Percentiles rank a stretch among this genome's conserved stretches.
Conservation (phyloP, 108 stramenopile species). For the Skeletonema menzelii region DNA sequence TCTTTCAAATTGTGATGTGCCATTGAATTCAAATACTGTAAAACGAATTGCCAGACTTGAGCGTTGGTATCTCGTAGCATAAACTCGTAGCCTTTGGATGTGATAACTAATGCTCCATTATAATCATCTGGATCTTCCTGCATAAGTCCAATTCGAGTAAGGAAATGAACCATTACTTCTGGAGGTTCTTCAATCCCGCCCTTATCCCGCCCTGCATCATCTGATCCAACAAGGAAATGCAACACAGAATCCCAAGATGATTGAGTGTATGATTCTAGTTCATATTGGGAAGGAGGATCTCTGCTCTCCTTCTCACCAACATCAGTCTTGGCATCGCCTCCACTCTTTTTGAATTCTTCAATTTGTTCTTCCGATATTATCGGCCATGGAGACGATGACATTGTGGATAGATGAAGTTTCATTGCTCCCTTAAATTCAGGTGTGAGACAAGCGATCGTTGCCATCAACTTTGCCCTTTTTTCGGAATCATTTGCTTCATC, state of each 20-base stretch:
- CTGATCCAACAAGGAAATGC: conserved; percentile 83
- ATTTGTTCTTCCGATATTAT: conserved; percentile 37
- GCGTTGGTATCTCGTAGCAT: conserved; percentile 79
- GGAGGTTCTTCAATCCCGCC: conserved; percentile 58
- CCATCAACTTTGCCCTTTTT: conserved; percentile 26
- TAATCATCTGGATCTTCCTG: conserved; percentile 88
- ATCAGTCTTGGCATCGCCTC: conserved; percentile 3
- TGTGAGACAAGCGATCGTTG: conserved; percentile 27
- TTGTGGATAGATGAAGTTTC: conserved; percentile 27
- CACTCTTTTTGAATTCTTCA: conserved; percentile 12
- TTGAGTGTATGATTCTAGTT: conserved; percentile 81
- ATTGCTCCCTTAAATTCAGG: conserved; percentile 39
- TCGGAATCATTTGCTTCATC: conserved; percentile 23
- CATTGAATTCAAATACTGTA: conserved; percentile 67
- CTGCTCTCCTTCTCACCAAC: conserved; percentile 28
- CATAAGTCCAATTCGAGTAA: conserved; percentile 75
- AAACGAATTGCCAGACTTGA: conserved; percentile 87
- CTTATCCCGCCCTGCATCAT: conserved; percentile 29
- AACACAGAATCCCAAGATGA: conserved; percentile 81
- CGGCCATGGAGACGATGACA: conserved; percentile 41
- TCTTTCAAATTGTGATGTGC: conserved; percentile 46
- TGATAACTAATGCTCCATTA: conserved; percentile 71
- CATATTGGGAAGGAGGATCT: conserved; percentile 58
- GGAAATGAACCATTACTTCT: conserved; percentile 65
- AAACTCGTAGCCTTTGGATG: conserved; percentile 85